Conservation (phyloP, 352 stramenopile genomes). For the Globisporangium middletonii region DNA sequence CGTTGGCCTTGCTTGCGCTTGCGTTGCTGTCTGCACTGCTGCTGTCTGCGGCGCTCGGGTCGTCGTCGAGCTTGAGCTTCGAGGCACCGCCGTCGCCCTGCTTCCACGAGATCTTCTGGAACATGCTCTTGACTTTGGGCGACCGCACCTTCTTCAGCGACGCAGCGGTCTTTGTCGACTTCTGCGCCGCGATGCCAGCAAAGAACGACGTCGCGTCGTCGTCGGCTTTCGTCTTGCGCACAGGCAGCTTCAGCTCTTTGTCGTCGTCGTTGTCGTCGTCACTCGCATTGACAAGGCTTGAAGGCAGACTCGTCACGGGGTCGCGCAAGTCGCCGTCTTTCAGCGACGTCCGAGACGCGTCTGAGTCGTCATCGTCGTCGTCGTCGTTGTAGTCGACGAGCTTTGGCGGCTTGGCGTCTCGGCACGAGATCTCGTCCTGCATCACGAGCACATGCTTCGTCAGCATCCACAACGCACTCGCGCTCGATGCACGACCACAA, state of each 20-base stretch:
- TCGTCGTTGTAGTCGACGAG: conserved; percentile 71
- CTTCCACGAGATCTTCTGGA: conserved; percentile 76
- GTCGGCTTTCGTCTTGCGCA: conserved; percentile 49
- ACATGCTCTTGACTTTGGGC: conserved; percentile 71
- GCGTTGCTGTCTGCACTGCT: conserved; percentile 7
- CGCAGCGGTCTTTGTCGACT: conserved; percentile 22
- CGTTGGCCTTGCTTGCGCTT: not conserved
- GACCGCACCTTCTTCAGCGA: conserved; percentile 28
- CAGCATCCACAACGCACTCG: not conserved
- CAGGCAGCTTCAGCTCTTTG: conserved; percentile 54
- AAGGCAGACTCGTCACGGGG: conserved; percentile 10
- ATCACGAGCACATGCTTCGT: conserved; percentile 5
- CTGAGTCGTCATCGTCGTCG: conserved; percentile 54
- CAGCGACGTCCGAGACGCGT: conserved; percentile 24
- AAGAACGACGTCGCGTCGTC: conserved; percentile 49
- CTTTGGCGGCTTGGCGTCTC: conserved; percentile 38
- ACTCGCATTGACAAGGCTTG: not conserved
- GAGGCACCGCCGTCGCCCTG: conserved; percentile 17
- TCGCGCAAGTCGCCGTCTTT: conserved; percentile 30
- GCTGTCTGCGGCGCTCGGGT: conserved; percentile 1
- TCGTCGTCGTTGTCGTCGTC: conserved; percentile 21
- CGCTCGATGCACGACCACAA: not conserved
- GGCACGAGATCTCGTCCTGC: conserved; percentile 40
- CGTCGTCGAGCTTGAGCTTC: conserved; percentile 12
- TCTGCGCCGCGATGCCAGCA: conserved; percentile 32